These are phyloP conservation scores for Zymoseptoria crescenta DNA, from an alignment of 2,329 filamentous ascomycete species.

Conservation along the genomic window DNA sequence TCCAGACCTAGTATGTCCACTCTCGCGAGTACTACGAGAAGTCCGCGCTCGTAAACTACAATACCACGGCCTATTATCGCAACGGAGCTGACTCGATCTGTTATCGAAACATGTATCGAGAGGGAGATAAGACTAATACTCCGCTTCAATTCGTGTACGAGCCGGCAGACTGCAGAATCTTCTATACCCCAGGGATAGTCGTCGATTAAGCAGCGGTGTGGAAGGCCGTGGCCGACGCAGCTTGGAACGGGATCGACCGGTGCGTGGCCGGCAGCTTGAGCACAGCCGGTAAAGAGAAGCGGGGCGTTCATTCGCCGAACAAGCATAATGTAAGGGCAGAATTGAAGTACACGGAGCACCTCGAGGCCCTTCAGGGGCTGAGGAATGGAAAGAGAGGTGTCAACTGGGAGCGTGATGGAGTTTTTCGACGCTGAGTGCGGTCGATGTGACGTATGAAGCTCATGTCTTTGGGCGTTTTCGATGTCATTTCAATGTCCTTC, in stretches of 20 bases:
- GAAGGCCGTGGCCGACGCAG: slow-evolving; percentile 34
- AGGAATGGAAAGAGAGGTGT: slow-evolving; percentile 18
- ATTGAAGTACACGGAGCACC: slow-evolving; percentile 17
- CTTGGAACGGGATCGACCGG: slow-evolving; percentile 23
- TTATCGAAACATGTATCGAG: slow-evolving; percentile 25
- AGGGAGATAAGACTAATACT: slow-evolving; percentile 31
- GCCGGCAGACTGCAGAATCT: slow-evolving; percentile 45
- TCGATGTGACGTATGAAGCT: neutral
- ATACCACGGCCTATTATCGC: slow-evolving; percentile 20
- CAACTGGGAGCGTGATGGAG: slow-evolving; percentile 11
- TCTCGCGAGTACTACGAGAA: slow-evolving; percentile 22
- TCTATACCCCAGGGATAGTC: slow-evolving; percentile 45
- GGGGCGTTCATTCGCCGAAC: slow-evolving; percentile 5
- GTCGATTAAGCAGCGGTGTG: slow-evolving; percentile 42
- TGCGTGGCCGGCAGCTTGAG: slow-evolving; percentile 26
- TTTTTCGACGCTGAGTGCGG: slow-evolving; percentile 4
- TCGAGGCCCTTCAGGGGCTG: slow-evolving; percentile 12
- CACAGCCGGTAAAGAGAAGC: slow-evolving; percentile 3
- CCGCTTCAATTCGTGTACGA: slow-evolving; percentile 46
- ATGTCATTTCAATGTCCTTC: neutral
- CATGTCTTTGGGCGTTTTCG: neutral
- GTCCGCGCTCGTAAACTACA: slow-evolving; percentile 24
- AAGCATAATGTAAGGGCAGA: slow-evolving; percentile 15
- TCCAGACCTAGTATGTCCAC: slow-evolving; percentile 18
- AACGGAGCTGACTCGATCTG: slow-evolving; percentile 21